These are phyloP conservation scores for Phaffia rhodozyma DNA, from an alignment of 1,284 basidiomycete genomes.

Conservation along the genomic window DNA sequence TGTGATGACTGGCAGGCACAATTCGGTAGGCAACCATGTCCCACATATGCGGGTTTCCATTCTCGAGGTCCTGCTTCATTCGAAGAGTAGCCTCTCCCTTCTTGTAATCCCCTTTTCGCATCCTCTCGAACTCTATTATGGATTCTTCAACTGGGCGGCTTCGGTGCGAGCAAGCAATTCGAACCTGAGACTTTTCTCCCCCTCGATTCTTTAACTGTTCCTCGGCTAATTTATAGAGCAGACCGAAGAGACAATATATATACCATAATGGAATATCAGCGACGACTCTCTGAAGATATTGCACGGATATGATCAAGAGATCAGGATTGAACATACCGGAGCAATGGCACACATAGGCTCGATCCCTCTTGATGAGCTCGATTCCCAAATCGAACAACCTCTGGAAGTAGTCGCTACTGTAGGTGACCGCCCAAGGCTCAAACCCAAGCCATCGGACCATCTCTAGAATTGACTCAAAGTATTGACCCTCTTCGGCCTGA, in stretches of 20 bases:
- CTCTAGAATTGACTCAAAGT: slow-evolving; percentile 94
- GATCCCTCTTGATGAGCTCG: slow-evolving; percentile 79
- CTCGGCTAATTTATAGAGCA: slow-evolving; percentile 1
- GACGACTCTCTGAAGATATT: neutral
- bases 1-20: slow-evolving; percentile 72
- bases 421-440: slow-evolving; percentile 98
- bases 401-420: slow-evolving; percentile 96
- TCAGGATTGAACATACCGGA: slow-evolving; percentile 50
- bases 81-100: slow-evolving; percentile 85
- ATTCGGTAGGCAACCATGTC: slow-evolving; percentile 95
- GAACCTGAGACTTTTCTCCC: slow-evolving; percentile 26
- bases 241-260: neutral
- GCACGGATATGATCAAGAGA: neutral
- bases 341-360: slow-evolving; percentile 93
- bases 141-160: slow-evolving; percentile 74
- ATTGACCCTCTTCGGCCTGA: slow-evolving; percentile 88
- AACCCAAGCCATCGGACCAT: slow-evolving; percentile 94
- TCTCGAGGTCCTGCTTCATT: slow-evolving; percentile 93
- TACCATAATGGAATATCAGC: neutral
- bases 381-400: slow-evolving; percentile 77
- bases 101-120: slow-evolving; percentile 81
- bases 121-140: slow-evolving; percentile 74
- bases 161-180: slow-evolving; percentile 77
- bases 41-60: slow-evolving; percentile 99
- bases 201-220: slow-evolving; percentile 13